Evolutionary conservation across 306 rosid genomes (phyloP), one percentile per base, ranked within the genome.

Genomic region (Quercus engelmannii): DNA sequence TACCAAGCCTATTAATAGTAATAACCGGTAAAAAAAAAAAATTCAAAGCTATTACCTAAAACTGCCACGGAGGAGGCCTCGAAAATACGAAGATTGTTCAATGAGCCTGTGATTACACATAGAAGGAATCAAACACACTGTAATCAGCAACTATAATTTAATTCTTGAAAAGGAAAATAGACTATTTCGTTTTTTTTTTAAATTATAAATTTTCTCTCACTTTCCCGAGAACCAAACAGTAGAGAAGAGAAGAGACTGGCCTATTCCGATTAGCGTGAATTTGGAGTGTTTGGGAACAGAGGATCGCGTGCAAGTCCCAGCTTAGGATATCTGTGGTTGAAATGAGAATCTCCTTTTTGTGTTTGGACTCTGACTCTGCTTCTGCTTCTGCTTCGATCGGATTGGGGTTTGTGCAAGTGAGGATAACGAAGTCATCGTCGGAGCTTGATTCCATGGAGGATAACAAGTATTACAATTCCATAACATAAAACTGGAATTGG

Each of bases 41-140:
- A 69, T 17, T 38, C 15, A 5, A 25, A 15, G 30, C 11, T 41
- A 55, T 55, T 84, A 89, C 98, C 98, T 91, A 85, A 91, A 93
- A 83, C 88, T 88, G 52, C 98, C 88, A 23, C 76, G 17, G 58
- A 93, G 89, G 58, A 91, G 93, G 61, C 98, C 88, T 54, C 82
- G 85, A 79, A 93, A 93, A 75, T 91, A 91, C 17, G 91, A 75
- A 26, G 91, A 89, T 78, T 81, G 86, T 31, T 91, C 85, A 25
- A 88, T 46, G 54, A 91, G 93, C 80, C 97, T 93, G 92, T 58
- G 0, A 61, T 17, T n/a, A 67, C 13, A 56, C 33, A 70, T 6
- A 9, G 15, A 46, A 17, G 14, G 26, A 71, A 69, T 72, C 72
- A 65, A 65, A 73, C 5, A 75, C 55, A 31, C 35, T 70, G 68